Percentiles rank a stretch among this genome's conserved stretches.
These are phyloP conservation scores for Ustilago lituana DNA, from an alignment of 1,284 basidiomycete genomes.

Conservation along the genomic window DNA sequence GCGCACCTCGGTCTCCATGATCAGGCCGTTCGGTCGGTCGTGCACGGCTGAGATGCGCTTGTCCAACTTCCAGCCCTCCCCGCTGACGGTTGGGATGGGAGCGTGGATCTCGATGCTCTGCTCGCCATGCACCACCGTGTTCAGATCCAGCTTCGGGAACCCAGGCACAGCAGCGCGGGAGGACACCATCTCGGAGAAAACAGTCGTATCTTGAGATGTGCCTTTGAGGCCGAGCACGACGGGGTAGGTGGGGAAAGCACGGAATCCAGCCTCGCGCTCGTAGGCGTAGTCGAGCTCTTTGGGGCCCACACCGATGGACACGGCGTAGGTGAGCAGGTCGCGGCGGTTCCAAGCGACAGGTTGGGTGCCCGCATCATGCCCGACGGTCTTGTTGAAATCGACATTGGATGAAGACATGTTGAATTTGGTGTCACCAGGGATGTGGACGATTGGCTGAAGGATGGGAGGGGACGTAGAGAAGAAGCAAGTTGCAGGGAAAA, in stretches of 20 bases:
- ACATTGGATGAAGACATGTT: conserved; percentile 31
- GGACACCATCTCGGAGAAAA: conserved; percentile 62
- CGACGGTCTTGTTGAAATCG: conserved; percentile 60
- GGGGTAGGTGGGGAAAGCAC: conserved; percentile 67
- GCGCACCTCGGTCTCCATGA: conserved; percentile 54
- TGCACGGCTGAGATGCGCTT: conserved; percentile 57
- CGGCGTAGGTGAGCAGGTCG: conserved; percentile 66
- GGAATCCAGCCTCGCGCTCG: conserved; percentile 63
- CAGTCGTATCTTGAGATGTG: conserved; percentile 56
- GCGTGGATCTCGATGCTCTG: conserved; percentile 67
- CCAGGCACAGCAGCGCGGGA: conserved; percentile 43
- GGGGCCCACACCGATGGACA: conserved; percentile 62
- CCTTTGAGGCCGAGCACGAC: conserved; percentile 66
- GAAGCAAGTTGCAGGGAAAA: not conserved
- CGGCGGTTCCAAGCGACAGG: conserved; percentile 67
- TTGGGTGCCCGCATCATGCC: conserved; percentile 58
- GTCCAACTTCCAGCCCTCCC: conserved; percentile 57
- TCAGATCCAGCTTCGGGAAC: conserved; percentile 64
- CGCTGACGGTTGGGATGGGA: conserved; percentile 57
- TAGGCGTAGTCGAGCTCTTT: conserved; percentile 66
- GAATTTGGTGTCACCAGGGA: conserved; percentile 12
- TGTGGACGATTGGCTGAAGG: conserved; percentile 33
- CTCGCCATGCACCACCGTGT: conserved; percentile 68
- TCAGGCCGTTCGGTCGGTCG: conserved; percentile 55
- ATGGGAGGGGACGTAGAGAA: conserved; percentile 1